These are phyloP conservation scores for Cadophora luteo-olivacea DNA, from an alignment of 2,329 filamentous ascomycete genomes.

Conservation along the genomic window DNA sequence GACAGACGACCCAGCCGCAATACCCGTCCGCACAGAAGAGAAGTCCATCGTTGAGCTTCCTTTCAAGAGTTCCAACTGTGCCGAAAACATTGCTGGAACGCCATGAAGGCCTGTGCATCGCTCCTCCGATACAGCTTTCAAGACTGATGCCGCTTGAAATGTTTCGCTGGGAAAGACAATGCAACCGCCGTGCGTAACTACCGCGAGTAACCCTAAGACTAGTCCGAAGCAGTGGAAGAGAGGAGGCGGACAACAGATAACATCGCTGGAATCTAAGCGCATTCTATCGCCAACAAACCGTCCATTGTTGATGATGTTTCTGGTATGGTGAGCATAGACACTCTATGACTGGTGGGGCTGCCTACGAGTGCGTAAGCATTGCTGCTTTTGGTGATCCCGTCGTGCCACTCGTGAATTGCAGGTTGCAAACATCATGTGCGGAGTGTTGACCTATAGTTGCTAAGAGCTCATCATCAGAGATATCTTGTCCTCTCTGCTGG, in stretches of 20 bases:
- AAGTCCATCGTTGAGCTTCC: slow-evolving; percentile 16
- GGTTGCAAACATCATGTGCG: slow-evolving; percentile 72
- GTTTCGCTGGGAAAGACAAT: slow-evolving; percentile 73
- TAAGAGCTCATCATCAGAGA: slow-evolving; percentile 58
- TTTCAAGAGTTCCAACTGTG: slow-evolving; percentile 64
- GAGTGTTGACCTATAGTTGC: slow-evolving; percentile 61
- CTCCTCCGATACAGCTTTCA: slow-evolving; percentile 60
- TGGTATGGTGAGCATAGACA: slow-evolving; percentile 11
- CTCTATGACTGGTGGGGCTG: background rate
- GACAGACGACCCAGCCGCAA: slow-evolving; percentile 69
- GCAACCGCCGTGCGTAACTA: slow-evolving; percentile 64
- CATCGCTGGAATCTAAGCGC: slow-evolving; percentile 65
- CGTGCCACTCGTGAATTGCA: slow-evolving; percentile 79
- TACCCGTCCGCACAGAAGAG: slow-evolving; percentile 64
- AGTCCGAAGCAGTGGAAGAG: slow-evolving; percentile 76
- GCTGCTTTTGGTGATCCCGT: slow-evolving; percentile 76
- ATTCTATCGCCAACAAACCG: slow-evolving; percentile 70
- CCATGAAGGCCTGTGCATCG: slow-evolving; percentile 58
- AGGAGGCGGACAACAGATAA: slow-evolving; percentile 69
- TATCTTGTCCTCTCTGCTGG: background rate
- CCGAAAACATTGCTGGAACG: slow-evolving; percentile 76
- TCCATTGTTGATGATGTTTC: slow-evolving; percentile 68
- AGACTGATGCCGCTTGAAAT: slow-evolving; percentile 64
- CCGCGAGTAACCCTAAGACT: slow-evolving; percentile 74
- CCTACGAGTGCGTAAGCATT: slow-evolving; percentile 64